Conservation (phyloP, 257 asterid genomes). For the Haberlea rhodopensis region DNA sequence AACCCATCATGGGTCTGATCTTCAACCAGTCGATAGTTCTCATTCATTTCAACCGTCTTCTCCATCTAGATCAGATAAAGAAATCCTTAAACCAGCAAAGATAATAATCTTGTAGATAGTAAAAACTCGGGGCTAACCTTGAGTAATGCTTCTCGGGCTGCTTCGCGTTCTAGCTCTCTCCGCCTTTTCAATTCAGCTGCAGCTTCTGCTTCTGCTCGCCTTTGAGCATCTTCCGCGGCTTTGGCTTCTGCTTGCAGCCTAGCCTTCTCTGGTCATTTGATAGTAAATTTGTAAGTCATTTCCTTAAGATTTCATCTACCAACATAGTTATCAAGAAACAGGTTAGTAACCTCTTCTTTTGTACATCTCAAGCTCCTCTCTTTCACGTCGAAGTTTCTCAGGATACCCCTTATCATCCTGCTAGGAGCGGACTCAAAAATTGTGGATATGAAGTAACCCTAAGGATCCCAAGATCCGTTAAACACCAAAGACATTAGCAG, state of each 20-base stretch:
- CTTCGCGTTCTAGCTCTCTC: conserved; percentile 80
- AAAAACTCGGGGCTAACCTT: conserved; percentile 44
- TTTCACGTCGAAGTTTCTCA: conserved; percentile 74
- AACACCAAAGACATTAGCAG: background rate
- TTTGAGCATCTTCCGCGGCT: conserved; percentile 87
- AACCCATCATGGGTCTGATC: conserved; percentile 66
- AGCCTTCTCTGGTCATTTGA: conserved; percentile 61
- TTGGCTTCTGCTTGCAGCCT: conserved; percentile 89
- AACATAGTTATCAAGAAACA: background rate
- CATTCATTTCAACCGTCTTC: conserved; percentile 82
- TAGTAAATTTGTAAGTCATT: background rate
- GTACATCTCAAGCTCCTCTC: conserved; percentile 79
- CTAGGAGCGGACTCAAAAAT: conserved; percentile 14
- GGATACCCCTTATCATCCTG: conserved; percentile 76
- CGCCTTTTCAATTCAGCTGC: conserved; percentile 65
- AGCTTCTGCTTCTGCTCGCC: conserved; percentile 75
- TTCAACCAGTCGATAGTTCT: conserved; percentile 58
- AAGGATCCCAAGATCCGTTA: background rate
- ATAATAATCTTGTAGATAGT: background rate
- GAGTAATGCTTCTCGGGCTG: conserved; percentile 75
- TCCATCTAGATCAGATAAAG: conserved; percentile 51
- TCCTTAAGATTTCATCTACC: background rate
- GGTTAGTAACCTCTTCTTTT: conserved; percentile 54
- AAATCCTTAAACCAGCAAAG: background rate
- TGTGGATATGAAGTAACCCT: conserved; percentile 12